Evolutionary conservation across 1,139 yeast species (phyloP), one percentile per base, ranked within the genome.

Genomic region (Hemisphaericaspora xylanilytica): DNA sequence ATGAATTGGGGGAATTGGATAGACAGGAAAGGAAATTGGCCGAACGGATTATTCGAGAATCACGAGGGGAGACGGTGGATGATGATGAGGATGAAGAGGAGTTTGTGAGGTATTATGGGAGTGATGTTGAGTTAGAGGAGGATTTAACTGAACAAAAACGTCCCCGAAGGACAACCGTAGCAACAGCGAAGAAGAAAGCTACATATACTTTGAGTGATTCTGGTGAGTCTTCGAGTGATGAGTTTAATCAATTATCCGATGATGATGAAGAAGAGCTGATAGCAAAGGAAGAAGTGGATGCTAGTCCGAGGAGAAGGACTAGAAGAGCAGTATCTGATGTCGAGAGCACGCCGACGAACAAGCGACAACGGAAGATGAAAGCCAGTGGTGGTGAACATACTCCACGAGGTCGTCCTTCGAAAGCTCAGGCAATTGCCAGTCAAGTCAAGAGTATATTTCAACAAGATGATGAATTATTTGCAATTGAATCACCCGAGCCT

Each of bases 1-100:
- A 56, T 7, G 62, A 59, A 9, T 64, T 56, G 3, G 61, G 51
- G 15, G 52, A 48, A 25, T 49, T 61, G 33, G 48, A 52, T 25
- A 46, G 48, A 20, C 67, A 70, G 33, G 85, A 80, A 31, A 48
- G 57, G 13, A 56, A 54, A 3, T 51, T 80, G 26, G 83, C 84
- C 0, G 80, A 78, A 41, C 42, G 53, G 10, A 65, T 67, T 25
- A 61, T 68, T 14, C 40, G 47, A 25, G 53, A 56, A 32, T 63
- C 71, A 1, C 43, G 59, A 21, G 43, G 39, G 3, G 52, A 47
- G n/a, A 40, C 15, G 3, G 30, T 17, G 2, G 45, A 39, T 8
- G 41, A 41, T 3, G 39, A 36, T 9, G 40, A 30, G 13, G 42
- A 40, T 14, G 31, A 28, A 6, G 16, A 11, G 9, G 32, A 29